Percentiles rank a stretch among this genome's conserved stretches.
phyloP scores from a whole-genome alignment of 176 grass and related monocot species.

The Luzula sylvatica region DNA sequence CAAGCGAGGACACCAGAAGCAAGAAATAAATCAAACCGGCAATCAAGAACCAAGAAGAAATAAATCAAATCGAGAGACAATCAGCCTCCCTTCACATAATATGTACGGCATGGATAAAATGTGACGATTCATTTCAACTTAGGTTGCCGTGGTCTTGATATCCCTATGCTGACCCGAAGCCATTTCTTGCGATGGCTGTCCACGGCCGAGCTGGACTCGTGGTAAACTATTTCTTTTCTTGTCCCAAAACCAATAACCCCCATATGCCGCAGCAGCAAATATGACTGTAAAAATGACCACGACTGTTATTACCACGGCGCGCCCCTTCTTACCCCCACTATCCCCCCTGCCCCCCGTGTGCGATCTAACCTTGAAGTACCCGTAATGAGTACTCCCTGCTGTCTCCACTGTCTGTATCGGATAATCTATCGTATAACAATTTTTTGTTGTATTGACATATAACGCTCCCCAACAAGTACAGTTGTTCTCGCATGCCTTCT shows the following conservation, averaged over 20 bases:
- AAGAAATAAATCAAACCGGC: too few relatives aligned
- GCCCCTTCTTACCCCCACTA: background rate
- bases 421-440: slow-evolving; percentile 51
- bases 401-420: slow-evolving; percentile 50
- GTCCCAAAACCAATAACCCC: slow-evolving; percentile 22
- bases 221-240: slow-evolving; percentile 8
- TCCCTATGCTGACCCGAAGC: slow-evolving; percentile 34
- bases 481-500: slow-evolving; percentile 32
- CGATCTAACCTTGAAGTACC: slow-evolving; percentile 46
- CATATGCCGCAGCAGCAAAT: slow-evolving; percentile 18
- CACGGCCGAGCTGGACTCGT: background rate
- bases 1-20: too few relatives aligned
- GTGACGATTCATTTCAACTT: too few relatives aligned
- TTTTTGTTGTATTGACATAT: slow-evolving; percentile 25
- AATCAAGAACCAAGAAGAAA: too few relatives aligned
- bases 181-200: slow-evolving; percentile 32
- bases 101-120: too few relatives aligned
- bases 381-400: slow-evolving; percentile 40
- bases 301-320: slow-evolving; percentile 19
- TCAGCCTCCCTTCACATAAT: too few relatives aligned
- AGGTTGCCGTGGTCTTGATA: slow-evolving; percentile 40
- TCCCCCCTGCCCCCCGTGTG: background rate
- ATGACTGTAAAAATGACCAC: slow-evolving; percentile 23
- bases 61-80: too few relatives aligned
- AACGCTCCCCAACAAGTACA: slow-evolving; percentile 58